A percentile compares a stretch with the other conserved stretches of the same genome.
phyloP scores from a whole-genome alignment of 805 yeast species.

The Isabelozyma heimii region DNA sequence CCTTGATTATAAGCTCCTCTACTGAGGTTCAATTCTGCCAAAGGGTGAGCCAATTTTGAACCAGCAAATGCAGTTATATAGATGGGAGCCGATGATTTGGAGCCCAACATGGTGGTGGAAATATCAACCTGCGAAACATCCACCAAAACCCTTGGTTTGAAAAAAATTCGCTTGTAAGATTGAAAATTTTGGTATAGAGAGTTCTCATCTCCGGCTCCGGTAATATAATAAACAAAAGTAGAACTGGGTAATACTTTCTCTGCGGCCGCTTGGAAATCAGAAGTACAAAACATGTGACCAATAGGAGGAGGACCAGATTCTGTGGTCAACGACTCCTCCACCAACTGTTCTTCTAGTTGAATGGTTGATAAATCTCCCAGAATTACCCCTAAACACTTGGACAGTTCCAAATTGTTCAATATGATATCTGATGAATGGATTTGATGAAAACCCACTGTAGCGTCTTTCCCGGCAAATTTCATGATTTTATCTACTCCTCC shows the following conservation, averaged over 20 bases:
- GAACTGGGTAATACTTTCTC: slow-evolving; percentile 20
- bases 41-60: slow-evolving; percentile 34
- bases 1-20: slow-evolving; percentile 33
- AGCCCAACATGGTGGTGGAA: slow-evolving; percentile 17
- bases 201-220: slow-evolving; percentile 48
- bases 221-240: slow-evolving; percentile 36
- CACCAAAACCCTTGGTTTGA: slow-evolving; percentile 42
- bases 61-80: slow-evolving; percentile 46
- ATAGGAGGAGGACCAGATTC: slow-evolving; percentile 21
- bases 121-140: slow-evolving; percentile 22
- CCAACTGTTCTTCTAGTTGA: neutral
- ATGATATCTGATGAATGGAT: slow-evolving; percentile 27
- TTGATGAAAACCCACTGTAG: slow-evolving; percentile 35
- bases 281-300: slow-evolving; percentile 19
- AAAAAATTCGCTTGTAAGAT: slow-evolving; percentile 38
- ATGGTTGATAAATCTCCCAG: slow-evolving; percentile 8
- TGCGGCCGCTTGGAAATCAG: slow-evolving; percentile 36
- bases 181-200: slow-evolving; percentile 38
- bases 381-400: slow-evolving; percentile 14
- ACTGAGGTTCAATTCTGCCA: slow-evolving; percentile 37
- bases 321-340: neutral
- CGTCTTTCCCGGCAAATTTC: slow-evolving; percentile 58
- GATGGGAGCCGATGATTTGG: slow-evolving; percentile 35
- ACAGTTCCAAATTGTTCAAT: slow-evolving; percentile 9
- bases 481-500: slow-evolving; percentile 46